These are phyloP conservation scores for Gossypium gossypioides DNA, from an alignment of 441 rosid genomes.

Conservation along the genomic window DNA sequence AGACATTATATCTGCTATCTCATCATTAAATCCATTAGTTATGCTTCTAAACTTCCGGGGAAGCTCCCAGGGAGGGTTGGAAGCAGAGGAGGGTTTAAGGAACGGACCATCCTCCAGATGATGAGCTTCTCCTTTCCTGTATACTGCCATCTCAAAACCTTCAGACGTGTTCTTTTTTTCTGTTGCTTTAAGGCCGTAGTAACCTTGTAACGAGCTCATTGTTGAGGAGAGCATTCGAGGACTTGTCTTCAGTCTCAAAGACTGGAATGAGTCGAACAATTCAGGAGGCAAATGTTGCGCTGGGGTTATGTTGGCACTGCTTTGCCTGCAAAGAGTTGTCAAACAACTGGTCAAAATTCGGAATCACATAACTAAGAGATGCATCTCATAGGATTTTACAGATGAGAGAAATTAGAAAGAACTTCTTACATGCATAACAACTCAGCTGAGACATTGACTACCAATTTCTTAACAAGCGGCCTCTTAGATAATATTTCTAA, in stretches of 20 bases:
- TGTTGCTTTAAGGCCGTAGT: conserved; percentile 39
- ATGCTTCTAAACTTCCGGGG: conserved; percentile 51
- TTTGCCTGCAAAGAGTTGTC: conserved; percentile 34
- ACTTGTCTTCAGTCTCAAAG: conserved; percentile 40
- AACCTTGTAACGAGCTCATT: conserved; percentile 55
- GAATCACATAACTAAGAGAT: neutral
- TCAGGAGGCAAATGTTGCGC: conserved; percentile 18
- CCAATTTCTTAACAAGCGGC: too few relatives aligned
- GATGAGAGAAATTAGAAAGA: neutral
- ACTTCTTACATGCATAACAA: neutral
- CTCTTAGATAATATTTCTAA: too few relatives aligned
- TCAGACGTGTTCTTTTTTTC: conserved; percentile 25
- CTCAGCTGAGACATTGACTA: neutral
- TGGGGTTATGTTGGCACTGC: conserved; percentile 26
- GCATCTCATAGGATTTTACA: neutral
- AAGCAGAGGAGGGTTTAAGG: too few relatives aligned
- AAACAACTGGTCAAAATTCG: neutral
- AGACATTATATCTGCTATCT: conserved; percentile 19
- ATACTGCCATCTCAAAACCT: conserved; percentile 35
- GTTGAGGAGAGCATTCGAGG: conserved; percentile 43
- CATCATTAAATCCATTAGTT: conserved; percentile 33
- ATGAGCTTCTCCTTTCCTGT: conserved; percentile 25
- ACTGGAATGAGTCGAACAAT: conserved; percentile 50
- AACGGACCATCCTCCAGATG: neutral
- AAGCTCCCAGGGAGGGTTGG: too few relatives aligned